Evolutionary conservation across 768 basidiomycete species (phyloP).

Genomic region (Candolleomyces eurysporus): DNA sequence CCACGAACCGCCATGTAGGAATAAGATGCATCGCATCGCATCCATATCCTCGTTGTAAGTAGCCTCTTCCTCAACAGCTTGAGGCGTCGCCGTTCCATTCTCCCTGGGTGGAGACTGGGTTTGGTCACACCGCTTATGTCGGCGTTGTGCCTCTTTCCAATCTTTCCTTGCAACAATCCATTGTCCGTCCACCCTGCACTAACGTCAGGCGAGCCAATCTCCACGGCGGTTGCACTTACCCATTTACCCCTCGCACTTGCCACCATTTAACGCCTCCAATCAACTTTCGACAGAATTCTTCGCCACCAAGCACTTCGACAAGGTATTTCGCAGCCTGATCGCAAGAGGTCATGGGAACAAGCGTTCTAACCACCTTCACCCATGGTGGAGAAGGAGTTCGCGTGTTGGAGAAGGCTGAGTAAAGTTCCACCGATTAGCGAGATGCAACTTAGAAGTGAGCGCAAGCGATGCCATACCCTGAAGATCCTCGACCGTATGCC

Average conservation of each 20-base stretch:
- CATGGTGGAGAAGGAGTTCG: constrained; percentile 84
- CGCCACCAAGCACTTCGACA: constrained; percentile 82
- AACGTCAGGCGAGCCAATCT: constrained; percentile 2
- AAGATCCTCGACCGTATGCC: constrained; percentile 83
- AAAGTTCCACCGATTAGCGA: background rate
- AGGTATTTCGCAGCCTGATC: constrained; percentile 71
- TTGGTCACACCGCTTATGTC: constrained; percentile 44
- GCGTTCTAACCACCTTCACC: constrained; percentile 67
- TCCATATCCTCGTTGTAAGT: constrained; percentile 72
- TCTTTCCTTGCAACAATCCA: constrained; percentile 89
- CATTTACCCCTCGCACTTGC: constrained; percentile 86
- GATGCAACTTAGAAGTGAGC: background rate
- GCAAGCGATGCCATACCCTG: constrained; percentile 39
- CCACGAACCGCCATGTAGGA: constrained; percentile 67
- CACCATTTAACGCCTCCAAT: constrained; percentile 97
- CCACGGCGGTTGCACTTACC: constrained; percentile 41
- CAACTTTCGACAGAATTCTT: constrained; percentile 61
- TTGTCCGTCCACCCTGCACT: constrained; percentile 71
- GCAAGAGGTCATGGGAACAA: constrained; percentile 75
- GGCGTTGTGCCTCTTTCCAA: constrained; percentile 65
- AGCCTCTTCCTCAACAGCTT: constrained; percentile 22
- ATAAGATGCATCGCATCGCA: constrained; percentile 81
- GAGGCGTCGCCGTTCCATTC: background rate
- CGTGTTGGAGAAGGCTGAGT: constrained; percentile 68
- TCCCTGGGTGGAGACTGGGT: background rate